phyloP scores from a whole-genome alignment of 2,329 filamentous ascomycete species.

The Fusarium sp. region DNA sequence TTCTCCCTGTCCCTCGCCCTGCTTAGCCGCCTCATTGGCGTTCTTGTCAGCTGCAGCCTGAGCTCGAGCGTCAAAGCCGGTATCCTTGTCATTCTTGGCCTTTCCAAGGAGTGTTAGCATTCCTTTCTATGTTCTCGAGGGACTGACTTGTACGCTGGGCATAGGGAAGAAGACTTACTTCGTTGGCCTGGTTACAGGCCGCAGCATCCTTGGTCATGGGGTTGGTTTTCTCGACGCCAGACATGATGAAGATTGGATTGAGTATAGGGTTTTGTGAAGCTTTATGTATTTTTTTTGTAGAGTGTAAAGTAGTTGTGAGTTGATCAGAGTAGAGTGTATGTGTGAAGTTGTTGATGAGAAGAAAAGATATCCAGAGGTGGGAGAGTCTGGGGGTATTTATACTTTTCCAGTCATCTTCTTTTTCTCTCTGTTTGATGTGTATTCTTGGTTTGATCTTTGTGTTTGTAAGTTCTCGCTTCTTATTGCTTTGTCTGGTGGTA shows the following conservation, averaged over 20 bases:
- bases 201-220: slow-evolving; percentile 13
- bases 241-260: slow-evolving; percentile 4
- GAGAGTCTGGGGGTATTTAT: slow-evolving; percentile 7
- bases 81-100: slow-evolving; percentile 10
- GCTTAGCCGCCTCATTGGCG: not conserved
- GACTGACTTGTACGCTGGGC: no score
- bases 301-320: not conserved
- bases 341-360: not conserved
- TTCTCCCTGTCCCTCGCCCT: not conserved
- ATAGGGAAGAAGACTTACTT: not conserved
- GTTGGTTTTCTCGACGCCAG: not conserved
- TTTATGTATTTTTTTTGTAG: not conserved
- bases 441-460: not conserved
- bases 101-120: not conserved
- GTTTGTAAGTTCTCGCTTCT: not conserved
- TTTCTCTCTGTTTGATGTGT: not conserved
- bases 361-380: not conserved
- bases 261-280: not conserved
- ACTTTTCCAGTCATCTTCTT: not conserved
- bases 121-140: not conserved
- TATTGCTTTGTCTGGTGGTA: not conserved
- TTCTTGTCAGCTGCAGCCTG: slow-evolving; percentile 1
- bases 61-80: slow-evolving; percentile 2
- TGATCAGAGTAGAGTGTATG: not conserved
- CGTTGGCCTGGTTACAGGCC: not conserved